Base-by-base conservation (phyloP, 139 green algal species). In the Klebsormidium nitens region DNA sequence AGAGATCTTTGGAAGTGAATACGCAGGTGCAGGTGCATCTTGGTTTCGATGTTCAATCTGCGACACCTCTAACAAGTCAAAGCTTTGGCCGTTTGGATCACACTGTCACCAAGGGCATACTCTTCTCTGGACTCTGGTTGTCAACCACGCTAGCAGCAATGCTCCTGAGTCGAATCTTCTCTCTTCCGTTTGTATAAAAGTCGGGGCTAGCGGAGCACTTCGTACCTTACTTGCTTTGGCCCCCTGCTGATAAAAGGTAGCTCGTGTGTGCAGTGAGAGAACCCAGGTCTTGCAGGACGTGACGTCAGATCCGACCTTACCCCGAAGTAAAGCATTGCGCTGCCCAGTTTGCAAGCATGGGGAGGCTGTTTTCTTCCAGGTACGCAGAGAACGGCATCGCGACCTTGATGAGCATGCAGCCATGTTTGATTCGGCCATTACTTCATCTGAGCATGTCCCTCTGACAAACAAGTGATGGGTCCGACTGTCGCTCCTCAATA, bases 291-390 rank as follows among this genome's bases (percentile, higher is more conserved):
- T 81, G 31, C 64, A 81, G n/a, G 76, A 82, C 66, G 72, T 82
- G 28, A 76, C 38, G 17, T 69, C 76, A 17, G 76, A 82, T 31
- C 76, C 76, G 29, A 82, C 76, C 5, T 49, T 82, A 6, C 76
- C 76, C 29, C 63, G 72, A 19, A 82, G 73, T 1, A 82, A 76
- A 39, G 52, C 61, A 31, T 73, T 82, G 11, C 36, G 64, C 19
- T 82, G 76, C 48, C 52, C 44, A 36, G 58, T 77, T 39, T 82
- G 76, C 65, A 8, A 23, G 40, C 74, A 82, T 37, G 46, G 39
- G 3, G 76, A 82, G 61, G 72, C 72, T 28, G 76, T 82, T 1
- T 82, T 81, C 59, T 82, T 82, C 48, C 76, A 82, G 76, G 70
- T 67, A 29, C 46, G 36, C 28, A 55, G 23, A n/a, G 46, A 23